phyloP scores from a whole-genome alignment of 2,329 filamentous ascomycete genomes.

The Pseudohalonectria lignicola region DNA sequence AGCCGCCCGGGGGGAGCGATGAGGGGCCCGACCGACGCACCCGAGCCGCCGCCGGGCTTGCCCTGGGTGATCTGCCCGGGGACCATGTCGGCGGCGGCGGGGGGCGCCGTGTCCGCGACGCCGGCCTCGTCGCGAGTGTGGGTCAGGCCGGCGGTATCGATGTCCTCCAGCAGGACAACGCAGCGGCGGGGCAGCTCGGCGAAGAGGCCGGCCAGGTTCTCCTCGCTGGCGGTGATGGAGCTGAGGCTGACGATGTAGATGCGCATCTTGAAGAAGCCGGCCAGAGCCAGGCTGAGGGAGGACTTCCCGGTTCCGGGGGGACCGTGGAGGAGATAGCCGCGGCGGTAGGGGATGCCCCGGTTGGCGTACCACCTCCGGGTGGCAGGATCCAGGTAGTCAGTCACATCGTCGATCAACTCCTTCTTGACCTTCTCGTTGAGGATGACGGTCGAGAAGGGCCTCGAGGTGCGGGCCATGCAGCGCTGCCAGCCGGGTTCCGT shows the following conservation, averaged over 20 bases:
- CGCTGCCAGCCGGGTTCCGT: constrained; percentile 45
- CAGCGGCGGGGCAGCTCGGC: constrained; percentile 56
- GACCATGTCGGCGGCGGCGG: constrained; percentile 15
- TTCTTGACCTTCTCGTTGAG: constrained; percentile 50
- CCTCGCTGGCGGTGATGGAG: constrained; percentile 51
- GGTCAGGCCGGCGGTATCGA: constrained; percentile 61
- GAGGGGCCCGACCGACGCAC: no score
- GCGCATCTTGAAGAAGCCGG: constrained; percentile 57
- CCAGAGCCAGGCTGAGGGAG: constrained; percentile 58
- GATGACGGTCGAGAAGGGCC: constrained; percentile 56
- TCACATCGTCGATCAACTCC: constrained; percentile 47
- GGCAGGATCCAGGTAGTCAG: constrained; percentile 50
- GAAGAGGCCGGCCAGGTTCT: constrained; percentile 54
- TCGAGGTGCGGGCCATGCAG: constrained; percentile 47
- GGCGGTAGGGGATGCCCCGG: constrained; percentile 73
- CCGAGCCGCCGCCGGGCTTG: constrained; percentile 11
- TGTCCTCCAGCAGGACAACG: constrained; percentile 65
- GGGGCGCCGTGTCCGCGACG: constrained; percentile 3
- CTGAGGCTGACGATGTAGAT: constrained; percentile 64
- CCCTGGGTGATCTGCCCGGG: constrained; percentile 21
- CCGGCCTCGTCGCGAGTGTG: constrained; percentile 35
- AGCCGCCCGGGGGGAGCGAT: constrained; percentile 26
- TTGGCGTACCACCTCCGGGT: constrained; percentile 72
- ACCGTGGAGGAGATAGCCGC: constrained; percentile 73
- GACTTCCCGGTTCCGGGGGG: constrained; percentile 75